Evolutionary conservation across 805 yeast genomes (phyloP), one percentile per base, ranked within the genome.

Genomic region (Yarrowia keelungensis): DNA sequence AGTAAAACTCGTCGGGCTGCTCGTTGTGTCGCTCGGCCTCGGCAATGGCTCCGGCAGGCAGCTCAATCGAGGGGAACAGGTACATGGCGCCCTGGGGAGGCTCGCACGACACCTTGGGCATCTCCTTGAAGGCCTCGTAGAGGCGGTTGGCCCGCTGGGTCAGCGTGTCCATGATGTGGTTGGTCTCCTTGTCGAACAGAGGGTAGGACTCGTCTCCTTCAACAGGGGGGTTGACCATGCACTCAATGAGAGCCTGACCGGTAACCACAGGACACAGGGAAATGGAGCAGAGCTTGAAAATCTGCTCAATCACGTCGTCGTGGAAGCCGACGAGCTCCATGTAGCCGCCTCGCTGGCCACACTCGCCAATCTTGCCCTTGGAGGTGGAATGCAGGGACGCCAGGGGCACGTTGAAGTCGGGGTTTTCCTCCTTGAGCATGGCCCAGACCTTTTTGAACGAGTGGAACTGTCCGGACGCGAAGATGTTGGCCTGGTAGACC

Each of bases 261-360:
- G 94, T 85, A 51, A 94, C 97, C 1, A 92, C 97, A 0, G 98
- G 94, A 78, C 99, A 95, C 69, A 95, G 83, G 39, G 95, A 89
- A 73, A 95, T 92, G 12, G 97, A 90, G 16, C 97, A 96, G 73
- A 96, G 81, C 80, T 95, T 95, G 78, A 89, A 83, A 67, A 95
- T 83, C 68, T 90, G 84, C 39, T 86, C 90, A 73, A 83, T 80
- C 16, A 93, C 88, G 54, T 89, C 92, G 3, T 82, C 82, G 14
- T 84, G 81, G 79, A 95, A 90, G 0, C 97, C 97, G 11, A 89
- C 85, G 8, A 93, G 80, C 79, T 95, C 99, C 95, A 95, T 90
- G 82, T 93, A 95, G 7, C 99, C 99, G 74, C 98, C 99, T 80
- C 99, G 88, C 82, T 95, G 99, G 70, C 99, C 99, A 84, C 99